A percentile compares a stretch with the other conserved stretches of the same genome.
Evolutionary conservation across 1,139 yeast species (phyloP).

Genomic region (Suhomyces terraborum): DNA sequence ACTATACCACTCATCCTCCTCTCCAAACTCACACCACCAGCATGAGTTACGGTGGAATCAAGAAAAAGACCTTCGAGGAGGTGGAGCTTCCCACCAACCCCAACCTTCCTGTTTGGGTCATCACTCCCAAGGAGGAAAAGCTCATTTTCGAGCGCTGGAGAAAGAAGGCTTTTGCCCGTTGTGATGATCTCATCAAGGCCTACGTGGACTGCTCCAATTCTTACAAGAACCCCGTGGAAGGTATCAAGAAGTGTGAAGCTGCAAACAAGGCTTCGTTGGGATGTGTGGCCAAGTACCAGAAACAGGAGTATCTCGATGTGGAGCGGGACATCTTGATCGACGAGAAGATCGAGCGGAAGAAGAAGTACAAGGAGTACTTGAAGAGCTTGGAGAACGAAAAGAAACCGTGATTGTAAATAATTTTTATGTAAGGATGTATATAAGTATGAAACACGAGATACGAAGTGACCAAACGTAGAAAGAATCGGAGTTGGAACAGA

Average conservation of each 20-base stretch:
- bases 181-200: conserved; percentile 65
- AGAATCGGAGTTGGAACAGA: too few species aligned
- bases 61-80: conserved; percentile 40
- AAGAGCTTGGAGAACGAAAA: conserved; percentile 7
- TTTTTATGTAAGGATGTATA: not conserved
- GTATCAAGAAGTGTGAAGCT: conserved; percentile 55
- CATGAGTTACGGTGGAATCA: conserved; percentile 20
- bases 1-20: not conserved
- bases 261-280: conserved; percentile 34
- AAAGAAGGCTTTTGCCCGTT: conserved; percentile 66
- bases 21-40: conserved; percentile 8
- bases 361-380: conserved; percentile 15
- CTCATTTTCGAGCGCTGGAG: conserved; percentile 79
- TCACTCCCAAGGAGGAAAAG: conserved; percentile 85
- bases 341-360: conserved; percentile 50
- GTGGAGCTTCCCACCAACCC: conserved; percentile 48
- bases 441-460: not conserved
- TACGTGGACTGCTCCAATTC: conserved; percentile 45
- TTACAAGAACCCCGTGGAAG: conserved; percentile 53
- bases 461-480: not conserved
- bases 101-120: conserved; percentile 75
- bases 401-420: conserved; percentile 8
- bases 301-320: conserved; percentile 65
- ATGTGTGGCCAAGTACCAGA: conserved; percentile 72
- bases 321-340: conserved; percentile 67